Evolutionary conservation across 2,329 filamentous ascomycete genomes (phyloP), one percentile per base, ranked within the genome.

Genomic region (Trichoderma cornu-damae): DNA sequence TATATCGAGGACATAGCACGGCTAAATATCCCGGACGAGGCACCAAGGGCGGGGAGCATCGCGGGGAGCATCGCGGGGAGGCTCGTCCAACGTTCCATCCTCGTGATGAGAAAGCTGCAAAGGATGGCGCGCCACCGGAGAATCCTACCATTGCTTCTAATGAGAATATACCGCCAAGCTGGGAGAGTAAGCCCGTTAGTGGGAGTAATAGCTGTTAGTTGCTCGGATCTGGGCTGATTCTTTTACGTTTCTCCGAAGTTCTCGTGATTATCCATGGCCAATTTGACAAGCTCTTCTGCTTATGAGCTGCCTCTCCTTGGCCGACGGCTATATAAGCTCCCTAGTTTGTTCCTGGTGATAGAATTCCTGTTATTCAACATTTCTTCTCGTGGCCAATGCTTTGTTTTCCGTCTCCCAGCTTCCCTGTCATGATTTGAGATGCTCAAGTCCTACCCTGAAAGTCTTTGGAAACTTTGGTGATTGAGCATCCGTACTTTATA

Each of bases 31-130:
- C 40, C 20, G 18, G 22, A 8, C 11, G 2, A 5, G 24, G 5
- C 22, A 11, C 42, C 22, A 35, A 38, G 46, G 43, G 52, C 32
- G 52, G 52, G 52, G 52, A 47, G n/a, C 30, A 38, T 55, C 32
- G 52, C 32, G 52, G 52, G 52, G 52, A 47, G n/a, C 30, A 47
- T 55, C 24, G 52, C 52, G 52, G 52, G 52, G 52, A 55, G 47
- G 47, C 52, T 55, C 40, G 38, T 46, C 43, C 40, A 38, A 38
- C 20, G 28, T 28, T 7, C 22, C 26, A 47, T 47, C 32, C 52
- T 55, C 52, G 52, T 55, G 52, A 55, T 55, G 9, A 18, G 35
- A 24, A 26, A 26, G 30, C 22, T 22, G 37, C 37, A 11, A n/a
- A 14, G 22, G 52, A 38, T 46, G 42, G 52, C 40, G 52, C 52